Percentiles rank a stretch among this genome's conserved stretches.
These are phyloP conservation scores for Trichoderma gracile DNA, from an alignment of 2,329 filamentous ascomycete species.

Conservation along the genomic window DNA sequence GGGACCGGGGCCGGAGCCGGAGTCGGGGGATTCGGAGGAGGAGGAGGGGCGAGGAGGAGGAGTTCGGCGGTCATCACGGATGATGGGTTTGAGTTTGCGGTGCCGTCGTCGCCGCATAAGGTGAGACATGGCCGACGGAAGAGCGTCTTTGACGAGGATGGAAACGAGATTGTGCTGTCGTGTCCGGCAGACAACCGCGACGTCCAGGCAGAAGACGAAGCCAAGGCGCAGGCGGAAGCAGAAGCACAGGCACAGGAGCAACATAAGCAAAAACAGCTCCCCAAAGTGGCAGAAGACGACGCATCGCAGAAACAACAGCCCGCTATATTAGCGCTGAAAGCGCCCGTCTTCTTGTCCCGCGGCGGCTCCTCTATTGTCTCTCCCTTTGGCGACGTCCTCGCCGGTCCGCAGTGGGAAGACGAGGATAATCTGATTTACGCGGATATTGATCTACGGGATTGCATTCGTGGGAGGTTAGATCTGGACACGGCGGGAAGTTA, in stretches of 20 bases:
- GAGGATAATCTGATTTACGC: conserved; percentile 64
- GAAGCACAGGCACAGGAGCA: background rate
- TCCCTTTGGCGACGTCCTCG: conserved; percentile 76
- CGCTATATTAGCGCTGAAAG: background rate
- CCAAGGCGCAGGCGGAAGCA: background rate
- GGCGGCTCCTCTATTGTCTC: conserved; percentile 83
- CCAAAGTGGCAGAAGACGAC: background rate
- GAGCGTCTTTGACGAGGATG: conserved; percentile 54
- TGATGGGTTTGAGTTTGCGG: conserved; percentile 50
- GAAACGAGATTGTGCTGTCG: conserved; percentile 55
- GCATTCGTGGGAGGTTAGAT: conserved; percentile 76
- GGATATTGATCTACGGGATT: conserved; percentile 86
- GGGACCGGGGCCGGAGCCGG: background rate
- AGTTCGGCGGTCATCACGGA: conserved; percentile 48
- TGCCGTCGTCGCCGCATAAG: conserved; percentile 43
- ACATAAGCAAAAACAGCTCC: background rate
- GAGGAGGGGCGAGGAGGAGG: conserved; percentile 29
- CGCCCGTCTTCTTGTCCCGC: conserved; percentile 58
- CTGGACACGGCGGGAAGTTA: conserved; percentile 85
- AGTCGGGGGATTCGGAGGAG: background rate
- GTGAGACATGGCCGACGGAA: conserved; percentile 37
- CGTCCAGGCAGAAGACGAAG: background rate
- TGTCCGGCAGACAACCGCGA: conserved; percentile 32
- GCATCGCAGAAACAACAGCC: background rate
- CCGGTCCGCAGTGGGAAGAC: conserved; percentile 83